Base-by-base conservation (phyloP, 148 eudicot genomes). In the Cornus controversa region DNA sequence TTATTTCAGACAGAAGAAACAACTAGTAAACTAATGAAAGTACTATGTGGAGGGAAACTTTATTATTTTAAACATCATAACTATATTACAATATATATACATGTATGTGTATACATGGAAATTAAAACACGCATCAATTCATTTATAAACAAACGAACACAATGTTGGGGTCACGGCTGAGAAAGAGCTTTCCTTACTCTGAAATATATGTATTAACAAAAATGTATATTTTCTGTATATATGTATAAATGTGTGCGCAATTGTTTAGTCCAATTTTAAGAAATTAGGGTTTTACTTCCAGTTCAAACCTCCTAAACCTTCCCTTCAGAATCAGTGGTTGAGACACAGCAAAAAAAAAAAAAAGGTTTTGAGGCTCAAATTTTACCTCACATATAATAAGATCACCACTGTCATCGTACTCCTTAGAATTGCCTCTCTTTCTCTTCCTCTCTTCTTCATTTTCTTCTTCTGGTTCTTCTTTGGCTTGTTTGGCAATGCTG, bases 341-440 rank as follows among this genome's bases (percentile, higher is more conserved):
- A 31, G 34, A 2, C 1, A 31, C 34, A 2, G 34, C 18, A 16
- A 78, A 27, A 42, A 1, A 1, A 31, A 72, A 22, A 75, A 37
- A 72, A 45, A 7, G 50, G 5, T 53, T 22, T 22, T 67, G n/a
- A 37, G 47, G 13, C 37, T 0, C 4, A 3, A 14, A 63, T 84
- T 86, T 76, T 25, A 96, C 98, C 58, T 85, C 85, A 80, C 99
- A 96, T 58, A 96, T 82, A 74, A 96, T 93, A 69, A 90, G 94
- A 77, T 90, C 93, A 54, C 99, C 99, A 2, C 89, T 89, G 53
- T 96, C 97, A 62, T 96, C 97, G 68, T 83, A 91, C 87, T 93
- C 96, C 24, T 84, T 86, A 13, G 79, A 87, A 75, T 82, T 88
- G 28, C 81, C 82, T 0, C 78, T 72, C 71, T 76, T 69, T 71